These are phyloP conservation scores for Neonectria magnoliae DNA, from an alignment of 2,329 filamentous ascomycete genomes.

Conservation along the genomic window DNA sequence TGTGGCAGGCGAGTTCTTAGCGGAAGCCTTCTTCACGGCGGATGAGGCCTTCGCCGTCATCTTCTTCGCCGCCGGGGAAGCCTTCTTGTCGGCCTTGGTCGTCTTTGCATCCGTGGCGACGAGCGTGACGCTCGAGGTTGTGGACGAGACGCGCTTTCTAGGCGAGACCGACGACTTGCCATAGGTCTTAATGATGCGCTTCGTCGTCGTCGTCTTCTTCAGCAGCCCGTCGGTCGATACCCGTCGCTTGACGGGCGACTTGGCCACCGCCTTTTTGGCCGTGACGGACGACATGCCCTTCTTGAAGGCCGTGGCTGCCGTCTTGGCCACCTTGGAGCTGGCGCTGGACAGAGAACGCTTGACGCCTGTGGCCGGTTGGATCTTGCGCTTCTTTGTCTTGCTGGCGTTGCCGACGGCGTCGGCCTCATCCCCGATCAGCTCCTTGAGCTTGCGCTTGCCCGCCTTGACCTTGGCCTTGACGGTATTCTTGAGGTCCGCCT, in stretches of 20 bases:
- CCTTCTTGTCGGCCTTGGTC: slow-evolving; percentile 29
- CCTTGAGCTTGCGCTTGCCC: slow-evolving; percentile 67
- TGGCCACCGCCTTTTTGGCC: slow-evolving; percentile 43
- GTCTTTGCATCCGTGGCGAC: slow-evolving; percentile 17
- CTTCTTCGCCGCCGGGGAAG: slow-evolving; percentile 25
- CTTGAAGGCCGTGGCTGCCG: slow-evolving; percentile 50
- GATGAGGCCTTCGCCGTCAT: slow-evolving; percentile 20
- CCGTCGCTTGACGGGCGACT: slow-evolving; percentile 41
- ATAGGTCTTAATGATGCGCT: slow-evolving; percentile 45
- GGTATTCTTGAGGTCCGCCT: slow-evolving; percentile 53
- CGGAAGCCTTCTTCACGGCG: slow-evolving; percentile 16
- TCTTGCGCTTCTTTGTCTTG: slow-evolving; percentile 61
- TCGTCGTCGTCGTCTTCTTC: slow-evolving; percentile 44
- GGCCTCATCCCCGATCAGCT: slow-evolving; percentile 57
- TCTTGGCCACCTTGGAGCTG: slow-evolving; percentile 50
- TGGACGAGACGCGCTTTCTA: slow-evolving; percentile 32
- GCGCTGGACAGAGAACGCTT: slow-evolving; percentile 49
- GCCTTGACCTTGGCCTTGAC: slow-evolving; percentile 56
- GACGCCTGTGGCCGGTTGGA: slow-evolving; percentile 46
- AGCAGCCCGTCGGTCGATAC: slow-evolving; percentile 39
- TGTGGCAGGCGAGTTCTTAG: background rate
- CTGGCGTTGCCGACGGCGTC: slow-evolving; percentile 50
- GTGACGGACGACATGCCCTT: slow-evolving; percentile 49
- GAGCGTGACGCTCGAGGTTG: slow-evolving; percentile 36
- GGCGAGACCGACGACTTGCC: slow-evolving; percentile 36